Evolutionary conservation across 768 basidiomycete genomes (phyloP), one percentile per base, ranked within the genome.

Genomic region (Stropharia rugosoannulata): DNA sequence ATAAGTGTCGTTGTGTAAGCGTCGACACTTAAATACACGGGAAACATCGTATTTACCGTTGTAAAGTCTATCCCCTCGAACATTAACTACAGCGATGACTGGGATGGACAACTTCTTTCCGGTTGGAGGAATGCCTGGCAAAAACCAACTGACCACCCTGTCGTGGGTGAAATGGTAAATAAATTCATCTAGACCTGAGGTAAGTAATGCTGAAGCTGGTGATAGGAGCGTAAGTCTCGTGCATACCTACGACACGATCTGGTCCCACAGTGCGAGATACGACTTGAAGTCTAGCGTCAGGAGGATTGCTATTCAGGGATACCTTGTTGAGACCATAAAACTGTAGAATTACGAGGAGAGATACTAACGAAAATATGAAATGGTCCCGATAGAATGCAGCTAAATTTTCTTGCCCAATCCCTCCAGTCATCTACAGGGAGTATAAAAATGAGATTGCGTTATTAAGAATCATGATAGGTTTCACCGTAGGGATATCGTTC

Each of bases 311-410:
- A 50, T 29, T 4, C 22, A 11, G 12, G n/a, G 22, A 22, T 22
- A 4, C 22, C 22, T 22, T 1, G 22, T 22, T 22, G 22, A 22
- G 22, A 22, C 22, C 22, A 22, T 22, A 22, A 22, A 22, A 4
- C 22, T 22, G 22, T 22, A 4, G 22, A 22, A 22, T 22, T 19
- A 38, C 43, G 11, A 22, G 9, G n/a, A 25, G 4, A 22, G 22
- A 22, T 13, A 66, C 76, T 51, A 39, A 80, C 80, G 71, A 72
- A 58, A 81, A 81, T 41, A 82, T 78, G 59, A 82, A 82, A 58
- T 81, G 81, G 54, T 82, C 79, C 40, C 80, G 73, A 60, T 85
- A 85, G 58, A 84, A 85, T 2, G 69, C 74, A 2, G 78, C 76
- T 29, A 85, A 69, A 10, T 70, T 68, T 58, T 76, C 65, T 18